Evolutionary conservation across 495 filamentous ascomycete genomes (phyloP).

Genomic region (Aspergillus wentii): DNA sequence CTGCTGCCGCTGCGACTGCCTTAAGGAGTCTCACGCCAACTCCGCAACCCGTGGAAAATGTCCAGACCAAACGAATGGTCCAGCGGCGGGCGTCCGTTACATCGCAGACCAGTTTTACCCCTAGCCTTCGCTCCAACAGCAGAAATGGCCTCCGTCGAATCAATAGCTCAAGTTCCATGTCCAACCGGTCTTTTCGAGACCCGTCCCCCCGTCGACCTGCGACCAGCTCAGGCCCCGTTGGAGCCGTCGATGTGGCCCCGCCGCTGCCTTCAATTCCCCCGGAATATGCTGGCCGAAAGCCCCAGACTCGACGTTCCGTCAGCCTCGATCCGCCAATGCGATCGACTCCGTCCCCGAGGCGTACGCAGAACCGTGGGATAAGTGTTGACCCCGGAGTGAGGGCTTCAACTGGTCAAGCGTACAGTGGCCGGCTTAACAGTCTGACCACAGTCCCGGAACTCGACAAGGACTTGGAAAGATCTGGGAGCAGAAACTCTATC

Average conservation of each 20-base stretch:
- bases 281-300: conserved; percentile 27
- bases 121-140: conserved; percentile 31
- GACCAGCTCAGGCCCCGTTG: conserved; percentile 31
- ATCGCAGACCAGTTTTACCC: conserved; percentile 51
- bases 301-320: conserved; percentile 38
- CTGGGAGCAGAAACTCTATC: conserved; percentile 62
- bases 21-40: conserved; percentile 69
- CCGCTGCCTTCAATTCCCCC: conserved; percentile 71
- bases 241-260: conserved; percentile 49
- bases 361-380: conserved; percentile 29
- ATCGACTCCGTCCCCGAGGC: conserved; percentile 39
- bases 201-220: conserved; percentile 54
- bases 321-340: conserved; percentile 52
- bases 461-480: conserved; percentile 49
- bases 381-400: conserved; percentile 41
- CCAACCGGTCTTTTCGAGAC: conserved; percentile 75
- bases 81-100: conserved; percentile 66
- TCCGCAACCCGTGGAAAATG: conserved; percentile 71
- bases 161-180: conserved; percentile 77
- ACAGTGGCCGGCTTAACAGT: conserved; percentile 14
- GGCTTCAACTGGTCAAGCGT: conserved; percentile 11
- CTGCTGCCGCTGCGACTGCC: conserved; percentile 79
- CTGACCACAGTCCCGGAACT: conserved; percentile 39
- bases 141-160: conserved; percentile 53
- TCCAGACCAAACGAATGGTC: conserved; percentile 81